These are phyloP conservation scores for Tylopilus vinaceipallidus DNA, from an alignment of 768 basidiomycete genomes.

Conservation along the genomic window DNA sequence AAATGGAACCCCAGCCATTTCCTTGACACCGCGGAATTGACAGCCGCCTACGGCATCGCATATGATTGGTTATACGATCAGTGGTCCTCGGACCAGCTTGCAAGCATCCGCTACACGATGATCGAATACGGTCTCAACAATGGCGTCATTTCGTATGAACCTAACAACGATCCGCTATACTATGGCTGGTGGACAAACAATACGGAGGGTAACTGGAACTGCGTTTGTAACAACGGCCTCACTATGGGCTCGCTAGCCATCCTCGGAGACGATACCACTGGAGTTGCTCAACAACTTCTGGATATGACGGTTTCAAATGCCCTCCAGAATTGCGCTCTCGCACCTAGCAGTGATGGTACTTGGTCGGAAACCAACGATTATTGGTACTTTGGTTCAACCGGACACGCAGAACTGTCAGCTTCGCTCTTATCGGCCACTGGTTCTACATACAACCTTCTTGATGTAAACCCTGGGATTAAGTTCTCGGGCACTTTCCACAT, in stretches of 20 bases:
- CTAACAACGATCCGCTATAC: conserved; percentile 29
- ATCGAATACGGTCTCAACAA: conserved; percentile 72
- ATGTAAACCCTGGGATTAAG: conserved; percentile 65
- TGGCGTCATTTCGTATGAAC: conserved; percentile 56
- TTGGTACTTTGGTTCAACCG: conserved; percentile 94
- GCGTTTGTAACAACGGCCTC: conserved; percentile 90
- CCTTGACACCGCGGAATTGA: conserved; percentile 89
- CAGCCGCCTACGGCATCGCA: conserved; percentile 84
- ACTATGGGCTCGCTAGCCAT: conserved; percentile 90
- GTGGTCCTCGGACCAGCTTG: conserved; percentile 74
- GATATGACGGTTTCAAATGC: conserved; percentile 71
- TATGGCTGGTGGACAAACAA: conserved; percentile 79
- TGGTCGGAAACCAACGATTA: conserved; percentile 95
- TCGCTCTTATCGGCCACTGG: conserved; percentile 86
- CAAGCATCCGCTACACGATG: conserved; percentile 65
- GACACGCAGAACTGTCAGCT: conserved; percentile 84
- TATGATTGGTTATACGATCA: conserved; percentile 95
- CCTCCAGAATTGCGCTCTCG: conserved; percentile 68
- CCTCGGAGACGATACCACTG: conserved; percentile 76
- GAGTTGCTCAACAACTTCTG: conserved; percentile 65
- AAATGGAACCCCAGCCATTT: conserved; percentile 91
- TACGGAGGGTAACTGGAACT: conserved; percentile 95
- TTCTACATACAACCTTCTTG: conserved; percentile 70
- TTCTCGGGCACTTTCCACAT: conserved; percentile 88
- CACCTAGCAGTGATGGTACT: conserved; percentile 69